Conservation (phyloP, 805 yeast genomes). For the Myxozyma lipomycoides region DNA sequence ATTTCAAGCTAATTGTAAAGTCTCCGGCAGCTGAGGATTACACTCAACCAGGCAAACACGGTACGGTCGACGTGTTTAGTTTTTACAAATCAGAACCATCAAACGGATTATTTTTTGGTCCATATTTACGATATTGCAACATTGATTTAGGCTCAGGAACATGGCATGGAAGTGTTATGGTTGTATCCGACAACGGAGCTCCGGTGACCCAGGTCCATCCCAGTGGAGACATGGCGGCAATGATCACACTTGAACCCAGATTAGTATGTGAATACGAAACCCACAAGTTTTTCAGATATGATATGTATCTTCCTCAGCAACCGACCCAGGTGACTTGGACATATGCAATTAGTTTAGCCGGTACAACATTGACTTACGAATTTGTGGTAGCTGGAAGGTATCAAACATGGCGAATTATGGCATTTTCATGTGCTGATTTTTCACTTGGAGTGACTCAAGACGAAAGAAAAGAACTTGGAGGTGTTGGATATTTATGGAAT, state of each 20-base stretch:
- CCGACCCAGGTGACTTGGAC: slow-evolving; percentile 20
- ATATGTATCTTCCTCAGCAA: slow-evolving; percentile 7
- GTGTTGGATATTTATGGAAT: slow-evolving; percentile 73
- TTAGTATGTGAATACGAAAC: slow-evolving; percentile 14
- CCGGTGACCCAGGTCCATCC: slow-evolving; percentile 26
- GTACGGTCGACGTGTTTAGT: slow-evolving; percentile 17
- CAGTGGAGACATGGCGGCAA: slow-evolving; percentile 14
- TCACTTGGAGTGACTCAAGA: slow-evolving; percentile 21
- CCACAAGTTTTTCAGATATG: slow-evolving; percentile 18
- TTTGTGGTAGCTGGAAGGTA: slow-evolving; percentile 24
- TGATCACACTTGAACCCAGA: slow-evolving; percentile 10
- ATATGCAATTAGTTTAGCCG: slow-evolving; percentile 22
- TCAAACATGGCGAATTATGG: slow-evolving; percentile 25
- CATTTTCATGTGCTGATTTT: slow-evolving; percentile 28
- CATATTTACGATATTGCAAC: slow-evolving; percentile 24
- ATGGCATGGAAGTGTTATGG: slow-evolving; percentile 25
- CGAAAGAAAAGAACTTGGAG: slow-evolving; percentile 43
- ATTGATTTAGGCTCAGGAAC: slow-evolving; percentile 17
- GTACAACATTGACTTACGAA: slow-evolving; percentile 21
- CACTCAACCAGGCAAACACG: slow-evolving; percentile 23
- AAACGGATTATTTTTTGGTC: slow-evolving; percentile 25
- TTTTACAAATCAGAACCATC: slow-evolving; percentile 18
- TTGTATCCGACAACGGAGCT: slow-evolving; percentile 14
- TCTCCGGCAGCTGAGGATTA: slow-evolving; percentile 18
- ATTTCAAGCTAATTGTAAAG: too few relatives aligned